Evolutionary conservation across 805 yeast genomes (phyloP).

Genomic region (Ogataea methanolica): DNA sequence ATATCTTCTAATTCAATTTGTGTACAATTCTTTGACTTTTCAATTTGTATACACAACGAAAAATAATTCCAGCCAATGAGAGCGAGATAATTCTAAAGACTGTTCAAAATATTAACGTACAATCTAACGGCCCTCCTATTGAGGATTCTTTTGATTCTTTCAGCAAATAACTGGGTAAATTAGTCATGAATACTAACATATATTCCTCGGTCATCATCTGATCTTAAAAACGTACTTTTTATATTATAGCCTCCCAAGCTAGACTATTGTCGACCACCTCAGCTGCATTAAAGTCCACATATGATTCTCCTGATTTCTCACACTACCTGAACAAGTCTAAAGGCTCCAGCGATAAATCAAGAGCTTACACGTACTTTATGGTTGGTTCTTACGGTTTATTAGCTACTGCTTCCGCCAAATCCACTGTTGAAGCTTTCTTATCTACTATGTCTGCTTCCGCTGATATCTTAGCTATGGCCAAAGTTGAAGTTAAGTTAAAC

Average conservation of each 20-base stretch:
- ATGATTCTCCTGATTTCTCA: slow-evolving; percentile 88
- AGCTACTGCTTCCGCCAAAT: slow-evolving; percentile 91
- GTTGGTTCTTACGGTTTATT: slow-evolving; percentile 92
- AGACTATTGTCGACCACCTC: slow-evolving; percentile 51
- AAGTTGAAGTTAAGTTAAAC: slow-evolving; percentile 92
- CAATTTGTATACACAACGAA: not conserved
- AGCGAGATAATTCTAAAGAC: slow-evolving; percentile 10
- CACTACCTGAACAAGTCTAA: slow-evolving; percentile 68
- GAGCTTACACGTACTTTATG: slow-evolving; percentile 94
- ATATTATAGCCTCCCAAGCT: slow-evolving; percentile 25
- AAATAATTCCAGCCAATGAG: slow-evolving; percentile 5
- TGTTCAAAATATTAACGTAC: not conserved
- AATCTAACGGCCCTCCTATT: not conserved
- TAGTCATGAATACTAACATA: not conserved
- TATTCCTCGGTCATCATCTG: not conserved
- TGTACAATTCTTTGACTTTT: not conserved
- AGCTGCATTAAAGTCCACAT: slow-evolving; percentile 60
- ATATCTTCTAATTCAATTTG: no score
- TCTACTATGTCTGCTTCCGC: slow-evolving; percentile 96
- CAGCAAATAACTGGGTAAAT: not conserved
- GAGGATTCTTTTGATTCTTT: not conserved
- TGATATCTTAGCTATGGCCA: slow-evolving; percentile 98
- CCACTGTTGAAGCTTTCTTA: slow-evolving; percentile 90
- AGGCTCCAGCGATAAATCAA: slow-evolving; percentile 63
- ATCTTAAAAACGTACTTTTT: not conserved